Conservation (phyloP, 2,329 filamentous ascomycete genomes). For the Chalaropsis thielavioides region DNA sequence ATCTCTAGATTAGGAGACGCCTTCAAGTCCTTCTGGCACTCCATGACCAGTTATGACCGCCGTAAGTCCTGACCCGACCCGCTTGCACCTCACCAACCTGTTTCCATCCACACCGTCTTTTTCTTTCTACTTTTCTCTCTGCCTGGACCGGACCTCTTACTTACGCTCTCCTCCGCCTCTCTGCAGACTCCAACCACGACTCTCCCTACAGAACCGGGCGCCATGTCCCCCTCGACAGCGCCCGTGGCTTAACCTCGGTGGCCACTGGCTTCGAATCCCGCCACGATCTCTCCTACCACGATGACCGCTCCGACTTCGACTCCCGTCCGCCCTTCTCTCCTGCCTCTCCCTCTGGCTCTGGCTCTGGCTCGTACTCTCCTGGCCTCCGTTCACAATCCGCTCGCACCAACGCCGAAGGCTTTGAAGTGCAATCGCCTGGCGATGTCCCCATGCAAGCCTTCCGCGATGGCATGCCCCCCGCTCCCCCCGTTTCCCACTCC, state of each 20-base stretch:
- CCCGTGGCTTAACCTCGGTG: slow-evolving; percentile 72
- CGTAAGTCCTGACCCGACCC: slow-evolving; percentile 33
- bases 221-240: slow-evolving; percentile 76
- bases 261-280: slow-evolving; percentile 82
- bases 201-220: slow-evolving; percentile 83
- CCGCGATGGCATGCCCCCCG: slow-evolving; percentile 75
- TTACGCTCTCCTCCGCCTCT: not conserved
- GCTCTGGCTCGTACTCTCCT: slow-evolving; percentile 69
- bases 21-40: slow-evolving; percentile 91
- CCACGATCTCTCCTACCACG: slow-evolving; percentile 61
- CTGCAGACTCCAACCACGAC: slow-evolving; percentile 74
- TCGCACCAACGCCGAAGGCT: slow-evolving; percentile 46
- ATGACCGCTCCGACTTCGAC: slow-evolving; percentile 31
- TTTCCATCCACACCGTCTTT: slow-evolving; percentile 8
- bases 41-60: slow-evolving; percentile 59
- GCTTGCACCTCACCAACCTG: not conserved
- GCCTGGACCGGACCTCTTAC: no score
- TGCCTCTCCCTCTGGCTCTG: slow-evolving; percentile 37
- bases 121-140: no score
- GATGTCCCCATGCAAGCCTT: slow-evolving; percentile 97
- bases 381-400: slow-evolving; percentile 70
- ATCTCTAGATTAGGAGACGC: slow-evolving; percentile 46
- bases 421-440: slow-evolving; percentile 56
- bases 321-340: slow-evolving; percentile 28
- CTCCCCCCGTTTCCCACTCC: slow-evolving; percentile 75